Base-by-base conservation (phyloP, 2,329 filamentous ascomycete species). In the Penicillium polonicum region DNA sequence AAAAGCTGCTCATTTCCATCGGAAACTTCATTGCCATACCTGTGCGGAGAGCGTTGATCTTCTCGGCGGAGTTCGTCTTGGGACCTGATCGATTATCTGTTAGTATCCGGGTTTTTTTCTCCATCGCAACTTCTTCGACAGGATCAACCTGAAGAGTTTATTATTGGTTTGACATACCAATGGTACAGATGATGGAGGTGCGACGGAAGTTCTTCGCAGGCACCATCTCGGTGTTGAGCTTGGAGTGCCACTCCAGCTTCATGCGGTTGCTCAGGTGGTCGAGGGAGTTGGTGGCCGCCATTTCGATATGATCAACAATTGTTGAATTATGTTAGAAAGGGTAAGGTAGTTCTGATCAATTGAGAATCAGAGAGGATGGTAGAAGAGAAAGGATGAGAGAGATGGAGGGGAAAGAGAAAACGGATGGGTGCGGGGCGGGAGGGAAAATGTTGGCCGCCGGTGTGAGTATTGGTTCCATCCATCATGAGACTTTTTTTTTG, bases 171-270 rank as follows among this genome's bases (percentile, higher is more conserved):
- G n/a, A 67, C 81, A 71, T 78, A 86, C 84, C 94, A 76, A 99
- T 97, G 71, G 94, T 97, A 83, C 93, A 92, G 80, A 99, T 97
- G 82, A 99, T 99, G 74, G 92, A 96, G 63, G 93, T 96, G 69
- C 94, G 89, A 73, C 94, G 91, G 80, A 94, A 95, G 83, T 95
- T 92, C 79, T 88, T 90, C 71, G 88, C 85, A 57, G 93, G 92
- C 70, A 85, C 83, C 81, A 89, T 92, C 74, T 94, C 90, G 66
- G 93, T 97, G 82, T 97, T 88, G 74, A 99, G 90, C 78, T 85
- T 82, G 74, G 85, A 84, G 72, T 87, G 82, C 86, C 86, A 89
- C 78, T 88, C 85, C 71, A 86, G 81, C 76, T 85, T 82, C 70
- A 86, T 88, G 76, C 90, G 88, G 73, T 89, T 86, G 74, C 86